Evolutionary conservation across 805 yeast species (phyloP).

Genomic region (Saccharomycopsis oosterbeekiorum): DNA sequence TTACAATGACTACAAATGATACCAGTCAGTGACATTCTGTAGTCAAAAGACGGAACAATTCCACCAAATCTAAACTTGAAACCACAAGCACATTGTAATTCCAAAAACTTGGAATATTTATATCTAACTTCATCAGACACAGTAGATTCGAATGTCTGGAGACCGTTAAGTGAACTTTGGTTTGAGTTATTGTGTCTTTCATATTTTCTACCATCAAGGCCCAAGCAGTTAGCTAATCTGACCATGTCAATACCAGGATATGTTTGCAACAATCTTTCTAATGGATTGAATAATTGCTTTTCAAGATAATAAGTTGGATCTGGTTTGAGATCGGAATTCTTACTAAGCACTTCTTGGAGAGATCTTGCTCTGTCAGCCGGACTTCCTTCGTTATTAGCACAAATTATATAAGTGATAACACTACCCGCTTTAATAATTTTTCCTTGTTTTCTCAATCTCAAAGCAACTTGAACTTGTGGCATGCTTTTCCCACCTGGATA

Average conservation of each 20-base stretch:
- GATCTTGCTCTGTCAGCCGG: constrained; percentile 77
- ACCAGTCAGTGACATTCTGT: constrained; percentile 58
- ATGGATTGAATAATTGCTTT: constrained; percentile 84
- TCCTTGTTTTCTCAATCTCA: constrained; percentile 70
- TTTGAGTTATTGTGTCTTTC: constrained; percentile 29
- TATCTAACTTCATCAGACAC: constrained; percentile 78
- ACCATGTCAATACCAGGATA: constrained; percentile 81
- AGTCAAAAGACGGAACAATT: constrained; percentile 50
- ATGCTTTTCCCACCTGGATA: constrained; percentile 74
- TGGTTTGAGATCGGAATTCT: constrained; percentile 43
- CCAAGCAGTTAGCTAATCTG: constrained; percentile 66
- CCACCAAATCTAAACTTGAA: constrained; percentile 63
- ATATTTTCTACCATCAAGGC: constrained; percentile 63
- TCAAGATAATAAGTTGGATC: constrained; percentile 76
- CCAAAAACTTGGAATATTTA: constrained; percentile 47
- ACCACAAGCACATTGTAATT: constrained; percentile 56
- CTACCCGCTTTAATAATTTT: constrained; percentile 81
- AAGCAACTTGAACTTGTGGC: constrained; percentile 90
- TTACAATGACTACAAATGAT: constrained; percentile 59
- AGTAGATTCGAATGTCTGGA: constrained; percentile 73
- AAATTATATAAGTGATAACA: constrained; percentile 79
- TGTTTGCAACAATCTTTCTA: constrained; percentile 75
- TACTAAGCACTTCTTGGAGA: constrained; percentile 56
- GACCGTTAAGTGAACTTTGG: constrained; percentile 28
- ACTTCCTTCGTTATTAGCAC: constrained; percentile 37